Conservation (phyloP, 768 basidiomycete species). For the Amanita subjunquillea region DNA sequence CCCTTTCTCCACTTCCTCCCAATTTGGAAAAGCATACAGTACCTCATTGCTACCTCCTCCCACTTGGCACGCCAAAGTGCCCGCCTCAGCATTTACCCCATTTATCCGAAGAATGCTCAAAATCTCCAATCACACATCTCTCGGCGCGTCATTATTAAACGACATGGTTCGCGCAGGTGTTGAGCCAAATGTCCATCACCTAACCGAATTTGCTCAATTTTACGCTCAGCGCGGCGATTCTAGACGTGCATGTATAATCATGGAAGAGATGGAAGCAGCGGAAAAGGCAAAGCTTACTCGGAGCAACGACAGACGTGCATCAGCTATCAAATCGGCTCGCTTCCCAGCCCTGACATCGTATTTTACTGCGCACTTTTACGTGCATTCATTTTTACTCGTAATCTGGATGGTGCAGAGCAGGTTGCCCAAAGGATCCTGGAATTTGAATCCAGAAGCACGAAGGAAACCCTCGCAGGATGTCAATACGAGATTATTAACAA, state of each 20-base stretch:
- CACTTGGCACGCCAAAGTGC: slow-evolving; percentile 19
- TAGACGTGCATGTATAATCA: slow-evolving; percentile 24
- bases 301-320: not conserved
- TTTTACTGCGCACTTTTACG: slow-evolving; percentile 15
- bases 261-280: slow-evolving; percentile 28
- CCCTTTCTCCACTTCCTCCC: not conserved
- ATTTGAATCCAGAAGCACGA: not conserved
- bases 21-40: not conserved
- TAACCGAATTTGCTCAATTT: slow-evolving; percentile 36
- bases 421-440: slow-evolving; percentile 5
- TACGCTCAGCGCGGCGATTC: slow-evolving; percentile 32
- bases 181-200: slow-evolving; percentile 33
- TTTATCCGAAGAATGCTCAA: slow-evolving; percentile 36
- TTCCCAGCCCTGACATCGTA: slow-evolving; percentile 11
- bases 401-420: slow-evolving; percentile 9
- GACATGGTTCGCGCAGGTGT: slow-evolving; percentile 44
- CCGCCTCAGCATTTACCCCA: slow-evolving; percentile 34
- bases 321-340: not conserved
- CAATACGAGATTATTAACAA: not conserved
- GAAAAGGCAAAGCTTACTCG: not conserved
- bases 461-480: not conserved
- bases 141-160: slow-evolving; percentile 29
- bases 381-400: slow-evolving; percentile 11
- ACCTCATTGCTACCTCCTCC: slow-evolving; percentile 15
- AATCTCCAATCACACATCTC: slow-evolving; percentile 2